phyloP scores from a whole-genome alignment of 164 flowering plant genomes.

The Platanus orientalis region DNA sequence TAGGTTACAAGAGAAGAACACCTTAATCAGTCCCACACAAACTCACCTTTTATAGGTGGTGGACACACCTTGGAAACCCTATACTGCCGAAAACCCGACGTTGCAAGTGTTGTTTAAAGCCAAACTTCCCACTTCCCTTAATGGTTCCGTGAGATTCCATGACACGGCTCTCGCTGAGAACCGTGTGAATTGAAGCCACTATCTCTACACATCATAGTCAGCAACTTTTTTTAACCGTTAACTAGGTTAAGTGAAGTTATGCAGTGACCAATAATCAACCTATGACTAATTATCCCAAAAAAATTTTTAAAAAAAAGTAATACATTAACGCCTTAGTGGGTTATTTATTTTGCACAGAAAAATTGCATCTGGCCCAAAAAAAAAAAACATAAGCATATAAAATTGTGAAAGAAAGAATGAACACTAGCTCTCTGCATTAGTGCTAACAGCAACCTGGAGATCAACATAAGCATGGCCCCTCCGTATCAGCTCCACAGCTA shows the following conservation, averaged over 20 bases:
- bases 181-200: too few relatives aligned
- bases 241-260: not conserved
- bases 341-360: not conserved
- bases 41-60: too few relatives aligned
- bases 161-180: too few relatives aligned
- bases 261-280: not conserved
- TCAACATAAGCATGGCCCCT: constrained; percentile 97
- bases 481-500: constrained; percentile 86
- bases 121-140: too few relatives aligned
- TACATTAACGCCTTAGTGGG: not conserved
- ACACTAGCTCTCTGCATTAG: not conserved
- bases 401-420: not conserved
- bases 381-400: not conserved
- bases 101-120: too few relatives aligned
- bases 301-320: too few relatives aligned
- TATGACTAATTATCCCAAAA: not conserved
- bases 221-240: not conserved
- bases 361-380: not conserved
- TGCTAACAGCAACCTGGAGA: constrained; percentile 66
- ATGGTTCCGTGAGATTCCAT: too few relatives aligned
- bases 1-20: too few relatives aligned
- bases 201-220: not conserved
- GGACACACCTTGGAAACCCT: too few relatives aligned
- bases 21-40: too few relatives aligned
- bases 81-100: too few relatives aligned